Conservation (phyloP, 1,284 basidiomycete genomes). For the Cutaneotrichosporon sp. region DNA sequence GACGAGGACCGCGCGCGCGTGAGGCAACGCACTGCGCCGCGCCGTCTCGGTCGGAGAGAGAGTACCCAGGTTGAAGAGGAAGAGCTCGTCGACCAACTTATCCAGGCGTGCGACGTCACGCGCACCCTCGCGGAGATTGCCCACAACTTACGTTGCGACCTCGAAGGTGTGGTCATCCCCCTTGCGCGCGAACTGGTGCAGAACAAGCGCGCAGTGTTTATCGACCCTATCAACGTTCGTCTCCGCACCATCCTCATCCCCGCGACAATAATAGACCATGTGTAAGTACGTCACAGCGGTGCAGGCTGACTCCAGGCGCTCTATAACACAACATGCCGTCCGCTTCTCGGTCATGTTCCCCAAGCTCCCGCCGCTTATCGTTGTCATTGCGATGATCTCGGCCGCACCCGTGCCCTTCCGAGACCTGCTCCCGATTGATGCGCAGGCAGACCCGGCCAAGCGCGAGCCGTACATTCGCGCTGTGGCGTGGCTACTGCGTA, state of each 20-base stretch:
- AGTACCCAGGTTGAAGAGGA: conserved; percentile 48
- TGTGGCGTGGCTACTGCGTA: conserved; percentile 86
- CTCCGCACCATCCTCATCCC: conserved; percentile 78
- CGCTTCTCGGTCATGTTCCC: conserved; percentile 67
- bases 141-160: conserved; percentile 73
- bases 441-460: conserved; percentile 13
- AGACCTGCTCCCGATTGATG: conserved; percentile 31
- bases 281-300: conserved; percentile 53
- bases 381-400: conserved; percentile 67
- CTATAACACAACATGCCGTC: conserved; percentile 50
- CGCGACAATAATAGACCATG: conserved; percentile 60
- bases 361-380: conserved; percentile 64
- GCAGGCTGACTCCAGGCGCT: conserved; percentile 52
- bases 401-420: conserved; percentile 62
- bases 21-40: not conserved
- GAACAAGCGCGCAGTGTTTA: conserved; percentile 79
- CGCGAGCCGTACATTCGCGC: conserved; percentile 71
- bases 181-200: conserved; percentile 84
- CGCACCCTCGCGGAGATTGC: conserved; percentile 71
- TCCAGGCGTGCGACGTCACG: conserved; percentile 58
- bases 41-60: not conserved
- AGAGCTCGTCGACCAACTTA: conserved; percentile 58
- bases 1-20: conserved; percentile 7
- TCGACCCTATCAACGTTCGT: conserved; percentile 75
- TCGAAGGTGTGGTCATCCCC: conserved; percentile 78